These are phyloP conservation scores for Stephania yunnanensis DNA, from an alignment of 164 flowering plant species.

Conservation along the genomic window DNA sequence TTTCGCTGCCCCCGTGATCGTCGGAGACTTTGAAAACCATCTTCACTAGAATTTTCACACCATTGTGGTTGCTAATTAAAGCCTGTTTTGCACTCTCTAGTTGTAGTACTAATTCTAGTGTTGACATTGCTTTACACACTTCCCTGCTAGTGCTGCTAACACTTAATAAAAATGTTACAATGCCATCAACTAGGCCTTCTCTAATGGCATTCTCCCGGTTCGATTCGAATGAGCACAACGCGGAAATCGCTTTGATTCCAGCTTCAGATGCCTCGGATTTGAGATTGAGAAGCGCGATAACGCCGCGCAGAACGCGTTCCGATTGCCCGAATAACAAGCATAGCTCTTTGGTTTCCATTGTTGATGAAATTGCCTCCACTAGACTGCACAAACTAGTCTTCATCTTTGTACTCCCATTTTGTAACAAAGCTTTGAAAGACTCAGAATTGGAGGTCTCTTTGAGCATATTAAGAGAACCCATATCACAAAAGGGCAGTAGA, in stretches of 20 bases:
- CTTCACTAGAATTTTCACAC: conserved; percentile 41
- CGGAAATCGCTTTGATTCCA: conserved; percentile 33
- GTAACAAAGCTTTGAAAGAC: conserved; percentile 30
- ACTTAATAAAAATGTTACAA: conserved; percentile 29
- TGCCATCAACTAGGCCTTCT: conserved; percentile 34
- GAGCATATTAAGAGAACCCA: conserved; percentile 31
- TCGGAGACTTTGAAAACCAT: conserved; percentile 59
- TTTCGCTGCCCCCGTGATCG: conserved; percentile 54
- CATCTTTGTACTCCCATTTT: conserved; percentile 29
- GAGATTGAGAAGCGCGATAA: conserved; percentile 23
- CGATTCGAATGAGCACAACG: conserved; percentile 27
- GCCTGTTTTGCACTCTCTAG: conserved; percentile 36
- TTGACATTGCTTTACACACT: conserved; percentile 18
- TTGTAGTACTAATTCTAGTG: conserved; percentile 7
- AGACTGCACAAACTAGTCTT: conserved; percentile 40
- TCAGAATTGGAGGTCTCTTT: conserved; percentile 25
- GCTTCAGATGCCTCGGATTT: conserved; percentile 30
- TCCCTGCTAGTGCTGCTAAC: conserved; percentile 22
- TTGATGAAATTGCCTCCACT: conserved; percentile 36
- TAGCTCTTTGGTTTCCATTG: conserved; percentile 30
- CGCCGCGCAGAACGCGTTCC: conserved; percentile 15
- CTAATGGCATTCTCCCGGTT: conserved; percentile 26
- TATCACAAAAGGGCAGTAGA: conserved; percentile 29
- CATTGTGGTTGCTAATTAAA: conserved; percentile 27
- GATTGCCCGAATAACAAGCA: conserved; percentile 26